These are phyloP conservation scores for Eucalyptus polybractea DNA, from an alignment of 345 rosid species.

Conservation along the genomic window DNA sequence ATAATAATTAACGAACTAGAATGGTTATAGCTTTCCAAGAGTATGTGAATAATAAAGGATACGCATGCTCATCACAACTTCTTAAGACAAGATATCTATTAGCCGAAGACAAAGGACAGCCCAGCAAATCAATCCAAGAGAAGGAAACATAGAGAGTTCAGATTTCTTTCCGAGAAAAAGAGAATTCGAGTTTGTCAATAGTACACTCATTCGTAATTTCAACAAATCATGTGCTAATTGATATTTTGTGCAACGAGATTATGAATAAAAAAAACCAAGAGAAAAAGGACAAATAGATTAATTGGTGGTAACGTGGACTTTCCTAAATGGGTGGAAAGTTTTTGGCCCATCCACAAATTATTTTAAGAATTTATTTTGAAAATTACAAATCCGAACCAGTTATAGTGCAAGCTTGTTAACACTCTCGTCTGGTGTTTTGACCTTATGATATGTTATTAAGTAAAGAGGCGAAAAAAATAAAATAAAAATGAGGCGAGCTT, in stretches of 20 bases:
- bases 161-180: background rate
- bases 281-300: background rate
- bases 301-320: background rate
- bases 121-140: background rate
- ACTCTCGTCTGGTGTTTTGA: background rate
- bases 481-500: background rate
- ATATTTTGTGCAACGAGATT: background rate
- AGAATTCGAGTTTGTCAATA: background rate
- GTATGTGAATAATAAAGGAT: background rate
- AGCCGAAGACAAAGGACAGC: background rate
- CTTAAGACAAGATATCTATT: background rate
- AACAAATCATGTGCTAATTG: background rate
- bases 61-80: background rate
- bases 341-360: background rate
- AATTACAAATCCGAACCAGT: background rate
- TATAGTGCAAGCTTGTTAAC: background rate
- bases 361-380: background rate
- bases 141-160: background rate
- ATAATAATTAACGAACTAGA: background rate
- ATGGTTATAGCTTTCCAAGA: background rate
- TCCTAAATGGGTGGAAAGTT: background rate
- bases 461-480: background rate
- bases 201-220: background rate
- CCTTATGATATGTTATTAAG: background rate
- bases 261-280: background rate